Evolutionary conservation across 306 rosid species (phyloP).

Genomic region (Lathyrus aphaca): DNA sequence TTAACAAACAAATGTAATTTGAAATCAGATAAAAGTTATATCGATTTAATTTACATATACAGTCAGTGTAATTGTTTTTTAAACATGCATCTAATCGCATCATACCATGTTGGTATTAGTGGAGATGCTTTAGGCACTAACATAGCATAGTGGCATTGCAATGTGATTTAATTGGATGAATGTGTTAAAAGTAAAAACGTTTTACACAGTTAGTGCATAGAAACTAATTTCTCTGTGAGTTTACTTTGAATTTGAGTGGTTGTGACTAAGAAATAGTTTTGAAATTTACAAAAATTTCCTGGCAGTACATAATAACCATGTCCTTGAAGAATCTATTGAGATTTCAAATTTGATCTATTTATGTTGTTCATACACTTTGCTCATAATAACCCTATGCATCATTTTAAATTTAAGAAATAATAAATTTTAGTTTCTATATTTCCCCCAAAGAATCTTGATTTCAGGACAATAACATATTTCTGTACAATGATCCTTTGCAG

Average conservation of each 20-base stretch:
- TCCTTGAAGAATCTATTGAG: conserved; percentile 15
- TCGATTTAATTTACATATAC: conserved; percentile 1
- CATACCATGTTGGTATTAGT: background rate
- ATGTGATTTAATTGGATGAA: background rate
- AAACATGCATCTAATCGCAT: background rate
- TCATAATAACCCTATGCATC: conserved; percentile 11
- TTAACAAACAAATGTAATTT: background rate
- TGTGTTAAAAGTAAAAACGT: background rate
- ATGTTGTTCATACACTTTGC: conserved; percentile 16
- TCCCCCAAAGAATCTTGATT: conserved; percentile 27
- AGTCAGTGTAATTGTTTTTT: background rate
- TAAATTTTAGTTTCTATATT: background rate
- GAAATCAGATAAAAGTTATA: conserved; percentile 2
- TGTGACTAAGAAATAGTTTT: conserved; percentile 7
- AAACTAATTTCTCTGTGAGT: background rate
- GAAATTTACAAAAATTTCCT: background rate
- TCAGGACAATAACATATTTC: conserved; percentile 26
- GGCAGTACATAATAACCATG: background rate
- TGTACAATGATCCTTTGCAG: conserved; percentile 59
- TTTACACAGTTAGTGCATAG: background rate
- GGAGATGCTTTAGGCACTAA: background rate
- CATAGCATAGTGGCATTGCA: background rate
- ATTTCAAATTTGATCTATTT: conserved; percentile 28
- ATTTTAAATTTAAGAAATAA: conserved; percentile 2
- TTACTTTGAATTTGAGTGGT: background rate